phyloP scores from a whole-genome alignment of 2,329 filamentous ascomycete genomes.

The Tricladium varicosporioides region DNA sequence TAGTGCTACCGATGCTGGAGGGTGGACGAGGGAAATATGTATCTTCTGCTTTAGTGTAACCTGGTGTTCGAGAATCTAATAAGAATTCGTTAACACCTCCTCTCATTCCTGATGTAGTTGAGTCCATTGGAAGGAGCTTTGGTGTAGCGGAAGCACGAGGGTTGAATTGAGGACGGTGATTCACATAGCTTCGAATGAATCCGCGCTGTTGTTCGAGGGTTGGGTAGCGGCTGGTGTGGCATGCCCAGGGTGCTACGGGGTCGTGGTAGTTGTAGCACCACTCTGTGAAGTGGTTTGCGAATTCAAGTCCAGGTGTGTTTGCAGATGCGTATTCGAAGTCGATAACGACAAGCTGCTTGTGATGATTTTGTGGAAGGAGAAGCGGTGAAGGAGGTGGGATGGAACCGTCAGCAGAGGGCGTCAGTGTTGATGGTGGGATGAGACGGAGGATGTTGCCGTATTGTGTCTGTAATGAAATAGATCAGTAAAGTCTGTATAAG shows the following conservation, averaged over 20 bases:
- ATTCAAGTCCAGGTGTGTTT: constrained; percentile 83
- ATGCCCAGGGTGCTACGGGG: constrained; percentile 59
- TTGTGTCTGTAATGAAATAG: constrained; percentile 66
- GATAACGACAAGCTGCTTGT: constrained; percentile 95
- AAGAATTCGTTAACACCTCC: constrained; percentile 55
- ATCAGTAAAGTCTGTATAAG: neutral
- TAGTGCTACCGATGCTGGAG: constrained; percentile 5
- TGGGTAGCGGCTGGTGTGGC: constrained; percentile 71
- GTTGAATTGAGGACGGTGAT: constrained; percentile 70
- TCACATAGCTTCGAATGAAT: constrained; percentile 83
- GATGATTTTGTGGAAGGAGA: constrained; percentile 83
- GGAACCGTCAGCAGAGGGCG: constrained; percentile 40
- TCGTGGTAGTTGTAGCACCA: constrained; percentile 99
- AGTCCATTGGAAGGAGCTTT: constrained; percentile 31
- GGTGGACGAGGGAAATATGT: constrained; percentile 26
- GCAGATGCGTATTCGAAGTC: constrained; percentile 97
- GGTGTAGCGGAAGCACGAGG: constrained; percentile 42
- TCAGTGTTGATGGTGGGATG: constrained; percentile 57
- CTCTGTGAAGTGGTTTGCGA: constrained; percentile 97
- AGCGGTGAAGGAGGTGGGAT: constrained; percentile 63
- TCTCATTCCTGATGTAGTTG: constrained; percentile 10
- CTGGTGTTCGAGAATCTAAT: constrained; percentile 69
- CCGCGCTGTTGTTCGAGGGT: constrained; percentile 76
- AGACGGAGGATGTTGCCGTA: constrained; percentile 93
- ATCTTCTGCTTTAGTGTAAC: constrained; percentile 32